These are phyloP conservation scores for Macroventuria anomochaeta DNA, from an alignment of 2,329 filamentous ascomycete genomes.

Conservation along the genomic window DNA sequence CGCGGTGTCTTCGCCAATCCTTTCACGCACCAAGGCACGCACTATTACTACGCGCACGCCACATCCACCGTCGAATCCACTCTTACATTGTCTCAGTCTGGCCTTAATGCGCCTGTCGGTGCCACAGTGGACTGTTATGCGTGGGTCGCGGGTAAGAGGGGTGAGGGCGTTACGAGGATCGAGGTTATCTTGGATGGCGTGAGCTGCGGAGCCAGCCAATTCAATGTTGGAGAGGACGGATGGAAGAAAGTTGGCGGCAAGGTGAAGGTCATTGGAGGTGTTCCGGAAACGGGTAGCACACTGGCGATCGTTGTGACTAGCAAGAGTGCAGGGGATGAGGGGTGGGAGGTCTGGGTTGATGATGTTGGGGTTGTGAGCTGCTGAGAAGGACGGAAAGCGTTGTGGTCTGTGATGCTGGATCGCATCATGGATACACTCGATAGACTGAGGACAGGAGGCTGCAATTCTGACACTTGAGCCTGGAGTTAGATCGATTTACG, in stretches of 20 bases:
- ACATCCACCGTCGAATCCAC: neutral
- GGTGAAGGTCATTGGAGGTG: neutral
- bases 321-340: constrained; percentile 5
- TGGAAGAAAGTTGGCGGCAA: neutral
- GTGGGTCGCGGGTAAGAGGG: constrained; percentile 2
- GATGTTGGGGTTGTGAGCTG: constrained; percentile 4
- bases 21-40: neutral
- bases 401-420: too few relatives aligned
- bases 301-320: constrained; percentile 9
- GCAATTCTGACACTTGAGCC: too few relatives aligned
- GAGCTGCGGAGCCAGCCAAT: neutral
- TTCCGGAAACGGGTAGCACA: constrained; percentile 5
- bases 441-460: too few relatives aligned
- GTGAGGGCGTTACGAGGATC: neutral
- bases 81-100: constrained; percentile 5
- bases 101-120: neutral
- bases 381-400: too few relatives aligned
- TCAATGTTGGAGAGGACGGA: neutral
- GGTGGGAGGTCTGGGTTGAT: constrained; percentile 11
- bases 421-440: too few relatives aligned
- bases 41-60: constrained; percentile 5
- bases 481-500: too few relatives aligned
- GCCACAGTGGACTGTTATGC: constrained; percentile 1
- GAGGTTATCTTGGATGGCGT: constrained; percentile 9
- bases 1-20: neutral